Conservation (phyloP, 371 early-diverging fungal genomes). For the Thermomucor indicae-seudaticae region DNA sequence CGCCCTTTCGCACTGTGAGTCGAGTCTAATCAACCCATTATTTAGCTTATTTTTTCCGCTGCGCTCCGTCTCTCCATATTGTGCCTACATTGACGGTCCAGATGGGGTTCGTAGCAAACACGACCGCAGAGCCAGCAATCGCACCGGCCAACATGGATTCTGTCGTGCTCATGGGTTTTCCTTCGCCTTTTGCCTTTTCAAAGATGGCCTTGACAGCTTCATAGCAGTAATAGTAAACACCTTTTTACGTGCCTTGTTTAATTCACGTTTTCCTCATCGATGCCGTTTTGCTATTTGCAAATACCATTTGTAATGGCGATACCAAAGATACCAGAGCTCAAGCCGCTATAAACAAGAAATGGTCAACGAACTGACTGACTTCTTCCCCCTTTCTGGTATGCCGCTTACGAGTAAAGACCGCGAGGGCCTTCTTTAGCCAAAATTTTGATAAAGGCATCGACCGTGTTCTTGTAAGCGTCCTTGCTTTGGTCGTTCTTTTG, state of each 20-base stretch:
- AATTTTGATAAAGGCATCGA: constrained; percentile 84
- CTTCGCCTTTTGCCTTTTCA: constrained; percentile 61
- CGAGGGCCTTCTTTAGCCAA: constrained; percentile 82
- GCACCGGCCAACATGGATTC: constrained; percentile 93
- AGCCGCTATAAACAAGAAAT: constrained; percentile 59
- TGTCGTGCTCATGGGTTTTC: constrained; percentile 65
- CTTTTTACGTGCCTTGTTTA: constrained; percentile 13
- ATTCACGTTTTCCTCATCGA: background rate
- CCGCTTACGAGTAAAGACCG: constrained; percentile 91
- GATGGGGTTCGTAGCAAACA: constrained; percentile 92
- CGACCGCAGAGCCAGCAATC: constrained; percentile 85
- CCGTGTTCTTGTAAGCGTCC: constrained; percentile 64
- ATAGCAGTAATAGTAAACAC: constrained; percentile 92
- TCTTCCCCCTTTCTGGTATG: no score
- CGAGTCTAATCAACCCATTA: constrained; percentile 49
- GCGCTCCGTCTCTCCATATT: background rate
- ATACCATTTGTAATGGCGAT: constrained; percentile 92
- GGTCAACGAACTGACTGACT: no score
- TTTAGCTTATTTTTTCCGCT: background rate
- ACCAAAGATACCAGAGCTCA: constrained; percentile 93
- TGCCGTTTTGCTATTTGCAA: constrained; percentile 3
- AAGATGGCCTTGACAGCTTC: constrained; percentile 85
- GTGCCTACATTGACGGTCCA: constrained; percentile 91
- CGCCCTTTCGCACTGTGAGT: constrained; percentile 59
- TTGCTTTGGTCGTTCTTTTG: constrained; percentile 64